phyloP scores from a whole-genome alignment of 177 flowering plant genomes.

The Vitis hybrid region DNA sequence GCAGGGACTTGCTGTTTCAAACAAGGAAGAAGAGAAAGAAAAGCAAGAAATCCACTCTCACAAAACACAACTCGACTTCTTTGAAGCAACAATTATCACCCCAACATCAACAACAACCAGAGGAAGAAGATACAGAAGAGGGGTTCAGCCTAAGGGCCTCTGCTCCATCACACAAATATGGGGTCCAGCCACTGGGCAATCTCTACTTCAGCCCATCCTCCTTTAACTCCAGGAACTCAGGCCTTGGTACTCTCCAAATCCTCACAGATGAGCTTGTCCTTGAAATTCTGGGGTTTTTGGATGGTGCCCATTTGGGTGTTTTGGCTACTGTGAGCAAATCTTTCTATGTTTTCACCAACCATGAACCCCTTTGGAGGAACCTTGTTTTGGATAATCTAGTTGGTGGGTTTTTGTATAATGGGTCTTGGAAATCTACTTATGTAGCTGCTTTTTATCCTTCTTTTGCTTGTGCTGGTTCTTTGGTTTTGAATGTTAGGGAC shows the following conservation, averaged over 20 bases:
- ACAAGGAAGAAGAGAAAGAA: conserved; percentile 20
- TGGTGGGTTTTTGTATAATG: conserved; percentile 60
- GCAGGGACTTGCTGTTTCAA: conserved; percentile 32
- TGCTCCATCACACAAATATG: conserved; percentile 58
- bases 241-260: conserved; percentile 68
- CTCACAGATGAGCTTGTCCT: conserved; percentile 85
- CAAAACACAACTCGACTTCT: conserved; percentile 3
- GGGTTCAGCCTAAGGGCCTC: conserved; percentile 70
- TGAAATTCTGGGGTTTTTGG: conserved; percentile 72
- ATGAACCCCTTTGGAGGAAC: conserved; percentile 95
- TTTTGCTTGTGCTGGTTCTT: conserved; percentile 18
- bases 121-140: conserved; percentile 26
- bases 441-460: conserved; percentile 35
- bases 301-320: conserved; percentile 54
- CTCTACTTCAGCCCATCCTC: conserved; percentile 53
- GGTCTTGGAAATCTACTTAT: conserved; percentile 80
- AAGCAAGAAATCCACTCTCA: conserved; percentile 3
- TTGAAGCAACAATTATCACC: neutral
- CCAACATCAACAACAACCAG: conserved; percentile 10
- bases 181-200: conserved; percentile 93
- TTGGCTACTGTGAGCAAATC: conserved; percentile 78
- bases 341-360: conserved; percentile 72
- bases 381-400: conserved; percentile 62
- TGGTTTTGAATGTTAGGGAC: conserved; percentile 59
- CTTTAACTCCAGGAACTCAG: conserved; percentile 79